These are phyloP conservation scores for Phaffomyces thermotolerans DNA, from an alignment of 805 yeast species.

Conservation along the genomic window DNA sequence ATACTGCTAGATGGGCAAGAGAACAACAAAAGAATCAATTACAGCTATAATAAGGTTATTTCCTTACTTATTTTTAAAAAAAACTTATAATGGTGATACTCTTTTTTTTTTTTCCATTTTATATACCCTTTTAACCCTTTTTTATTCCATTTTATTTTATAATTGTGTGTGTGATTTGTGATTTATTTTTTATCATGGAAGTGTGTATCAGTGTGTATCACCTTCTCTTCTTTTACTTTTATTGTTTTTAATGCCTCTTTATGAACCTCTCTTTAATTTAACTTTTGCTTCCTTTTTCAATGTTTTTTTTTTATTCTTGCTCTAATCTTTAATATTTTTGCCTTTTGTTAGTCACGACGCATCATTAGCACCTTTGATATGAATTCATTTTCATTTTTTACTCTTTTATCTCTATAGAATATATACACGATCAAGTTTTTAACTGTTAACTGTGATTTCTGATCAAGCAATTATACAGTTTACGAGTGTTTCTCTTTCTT, in stretches of 20 bases:
- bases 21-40: slow-evolving; percentile 41
- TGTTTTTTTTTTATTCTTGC: background rate
- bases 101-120: background rate
- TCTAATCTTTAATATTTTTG: background rate
- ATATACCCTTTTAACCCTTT: background rate
- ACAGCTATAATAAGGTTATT: slow-evolving; percentile 1
- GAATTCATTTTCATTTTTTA: background rate
- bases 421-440: too few species aligned
- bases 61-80: background rate
- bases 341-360: too few species aligned
- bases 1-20: slow-evolving; percentile 97
- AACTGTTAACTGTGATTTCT: too few species aligned
- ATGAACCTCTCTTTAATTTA: background rate
- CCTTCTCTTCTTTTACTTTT: background rate
- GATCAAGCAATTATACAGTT: too few species aligned
- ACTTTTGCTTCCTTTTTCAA: background rate
- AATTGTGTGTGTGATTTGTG: background rate
- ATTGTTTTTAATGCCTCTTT: background rate
- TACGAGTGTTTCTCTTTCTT: too few species aligned
- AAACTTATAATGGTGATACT: background rate
- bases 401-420: background rate
- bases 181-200: slow-evolving; percentile 1
- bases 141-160: background rate
- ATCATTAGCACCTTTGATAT: background rate
- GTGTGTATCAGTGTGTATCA: background rate